Conservation (phyloP, 768 basidiomycete species). For the Lyophyllum shimeji region DNA sequence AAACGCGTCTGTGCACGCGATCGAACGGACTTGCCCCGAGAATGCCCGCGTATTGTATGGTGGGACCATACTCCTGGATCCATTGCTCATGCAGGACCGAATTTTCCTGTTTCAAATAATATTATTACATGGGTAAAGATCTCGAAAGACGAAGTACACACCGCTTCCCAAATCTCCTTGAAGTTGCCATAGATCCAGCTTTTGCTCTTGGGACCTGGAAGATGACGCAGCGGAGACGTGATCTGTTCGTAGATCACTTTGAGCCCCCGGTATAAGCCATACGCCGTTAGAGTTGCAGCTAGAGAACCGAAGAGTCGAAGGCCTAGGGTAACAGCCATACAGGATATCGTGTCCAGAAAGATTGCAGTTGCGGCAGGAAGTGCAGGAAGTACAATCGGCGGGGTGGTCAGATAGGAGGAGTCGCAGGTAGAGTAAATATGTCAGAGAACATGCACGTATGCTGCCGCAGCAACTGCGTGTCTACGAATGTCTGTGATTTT, state of each 20-base stretch:
- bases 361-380: no score
- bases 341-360: no score
- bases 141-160: constrained; percentile 24
- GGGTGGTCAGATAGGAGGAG: neutral
- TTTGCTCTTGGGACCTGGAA: constrained; percentile 51
- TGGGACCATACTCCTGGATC: constrained; percentile 17
- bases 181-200: constrained; percentile 52
- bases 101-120: constrained; percentile 27
- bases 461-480: no score
- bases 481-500: no score
- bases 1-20: constrained; percentile 23
- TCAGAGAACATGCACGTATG: no score
- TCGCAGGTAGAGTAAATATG: neutral
- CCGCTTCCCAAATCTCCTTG: constrained; percentile 41
- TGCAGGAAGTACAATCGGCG: neutral
- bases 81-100: constrained; percentile 25
- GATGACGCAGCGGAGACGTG: constrained; percentile 43
- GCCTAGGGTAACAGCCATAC: constrained; percentile 2
- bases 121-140: neutral
- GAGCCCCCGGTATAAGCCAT: constrained; percentile 31
- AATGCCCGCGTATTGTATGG: constrained; percentile 23
- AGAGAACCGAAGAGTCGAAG: constrained; percentile 20
- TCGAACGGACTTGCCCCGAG: constrained; percentile 37
- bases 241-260: constrained; percentile 33
- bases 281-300: constrained; percentile 21